Percentiles rank a stretch among this genome's conserved stretches.
Conservation (phyloP, 768 basidiomycete genomes). For the Tremella yokohamensis region DNA sequence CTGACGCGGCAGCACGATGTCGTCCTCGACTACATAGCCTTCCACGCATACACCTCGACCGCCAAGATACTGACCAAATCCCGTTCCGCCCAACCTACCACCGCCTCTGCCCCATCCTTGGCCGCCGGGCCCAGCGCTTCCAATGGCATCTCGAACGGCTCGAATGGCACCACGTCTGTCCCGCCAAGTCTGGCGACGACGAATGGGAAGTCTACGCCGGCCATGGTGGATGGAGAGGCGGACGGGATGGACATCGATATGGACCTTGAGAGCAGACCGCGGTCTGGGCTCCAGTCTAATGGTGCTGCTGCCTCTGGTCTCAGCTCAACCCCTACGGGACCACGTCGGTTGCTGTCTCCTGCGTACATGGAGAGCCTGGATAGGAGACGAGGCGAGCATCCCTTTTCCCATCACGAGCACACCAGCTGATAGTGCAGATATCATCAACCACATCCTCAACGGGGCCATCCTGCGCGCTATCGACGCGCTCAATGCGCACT, state of each 20-base stretch:
- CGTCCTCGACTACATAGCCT: constrained; percentile 37
- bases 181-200: not conserved
- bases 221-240: too few relatives aligned
- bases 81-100: not conserved
- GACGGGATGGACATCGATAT: constrained; percentile 21
- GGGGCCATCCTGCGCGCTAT: constrained; percentile 74
- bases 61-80: constrained; percentile 24
- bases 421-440: constrained; percentile 55
- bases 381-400: constrained; percentile 2
- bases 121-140: too few relatives aligned
- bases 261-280: constrained; percentile 3
- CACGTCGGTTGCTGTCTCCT: too few relatives aligned
- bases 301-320: too few relatives aligned
- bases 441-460: constrained; percentile 65
- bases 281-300: too few relatives aligned
- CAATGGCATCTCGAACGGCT: too few relatives aligned
- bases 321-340: too few relatives aligned
- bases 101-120: too few relatives aligned
- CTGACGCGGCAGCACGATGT: constrained; percentile 30
- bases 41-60: constrained; percentile 35
- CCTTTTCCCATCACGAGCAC: too few relatives aligned
- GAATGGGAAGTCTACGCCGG: not conserved
- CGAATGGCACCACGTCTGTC: not conserved
- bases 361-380: too few relatives aligned
- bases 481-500: constrained; percentile 64